These are phyloP conservation scores for Penicilliopsis zonata DNA, from an alignment of 495 filamentous ascomycete genomes.

Conservation along the genomic window DNA sequence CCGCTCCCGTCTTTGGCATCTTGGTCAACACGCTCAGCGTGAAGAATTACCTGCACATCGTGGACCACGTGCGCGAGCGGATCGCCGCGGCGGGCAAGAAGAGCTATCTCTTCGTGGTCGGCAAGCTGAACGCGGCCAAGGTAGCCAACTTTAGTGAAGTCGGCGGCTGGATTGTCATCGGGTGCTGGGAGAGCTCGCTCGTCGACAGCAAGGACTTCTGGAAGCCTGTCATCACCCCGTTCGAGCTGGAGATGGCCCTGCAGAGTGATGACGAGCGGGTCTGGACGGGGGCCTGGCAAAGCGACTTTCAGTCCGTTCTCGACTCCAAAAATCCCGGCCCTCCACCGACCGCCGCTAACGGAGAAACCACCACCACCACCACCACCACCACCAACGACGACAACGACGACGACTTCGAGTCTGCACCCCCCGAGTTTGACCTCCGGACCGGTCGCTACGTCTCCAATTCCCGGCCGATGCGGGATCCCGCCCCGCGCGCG, in stretches of 20 bases:
- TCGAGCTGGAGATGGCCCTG: constrained; percentile 70
- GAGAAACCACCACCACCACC: constrained; percentile 7
- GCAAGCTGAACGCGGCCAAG: constrained; percentile 91
- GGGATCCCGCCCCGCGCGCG: constrained; percentile 21
- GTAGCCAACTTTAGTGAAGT: constrained; percentile 93
- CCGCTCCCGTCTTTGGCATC: constrained; percentile 76
- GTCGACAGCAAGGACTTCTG: constrained; percentile 79
- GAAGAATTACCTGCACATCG: constrained; percentile 73
- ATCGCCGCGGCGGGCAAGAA: constrained; percentile 79
- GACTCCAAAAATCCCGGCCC: constrained; percentile 12
- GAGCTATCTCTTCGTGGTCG: constrained; percentile 89
- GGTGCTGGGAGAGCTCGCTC: constrained; percentile 93
- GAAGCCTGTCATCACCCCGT: constrained; percentile 81
- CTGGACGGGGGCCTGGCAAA: constrained; percentile 68
- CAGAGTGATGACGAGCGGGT: constrained; percentile 55
- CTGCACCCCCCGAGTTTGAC: constrained; percentile 81
- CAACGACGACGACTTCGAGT: constrained; percentile 45
- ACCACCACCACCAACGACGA: constrained; percentile 15
- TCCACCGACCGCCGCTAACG: constrained; percentile 9
- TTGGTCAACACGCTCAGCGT: constrained; percentile 91
- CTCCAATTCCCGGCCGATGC: constrained; percentile 73
- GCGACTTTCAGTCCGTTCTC: constrained; percentile 53
- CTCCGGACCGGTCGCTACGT: constrained; percentile 79
- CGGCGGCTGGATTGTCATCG: constrained; percentile 92
- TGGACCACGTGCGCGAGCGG: constrained; percentile 53